A percentile compares a stretch with the other conserved stretches of the same genome.
phyloP scores from a whole-genome alignment of 331 rosid genomes.

The Quercus lobata region DNA sequence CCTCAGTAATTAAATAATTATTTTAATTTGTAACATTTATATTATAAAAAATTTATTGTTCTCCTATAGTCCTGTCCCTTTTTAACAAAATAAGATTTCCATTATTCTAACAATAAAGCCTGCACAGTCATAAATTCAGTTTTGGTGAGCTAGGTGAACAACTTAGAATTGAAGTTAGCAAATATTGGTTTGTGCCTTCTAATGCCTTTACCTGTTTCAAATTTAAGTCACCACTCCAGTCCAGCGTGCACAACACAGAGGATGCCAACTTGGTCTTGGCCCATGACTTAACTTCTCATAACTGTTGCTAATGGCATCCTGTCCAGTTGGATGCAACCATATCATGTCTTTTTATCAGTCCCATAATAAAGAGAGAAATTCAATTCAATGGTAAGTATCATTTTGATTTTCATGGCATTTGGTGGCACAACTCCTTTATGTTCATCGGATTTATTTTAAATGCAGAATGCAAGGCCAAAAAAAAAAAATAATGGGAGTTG shows the following conservation, averaged over 20 bases:
- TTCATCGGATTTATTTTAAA: too few relatives aligned
- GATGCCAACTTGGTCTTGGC: background rate
- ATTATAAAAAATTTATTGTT: too few relatives aligned
- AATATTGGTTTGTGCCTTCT: background rate
- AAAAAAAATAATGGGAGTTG: too few relatives aligned
- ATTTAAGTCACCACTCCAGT: background rate
- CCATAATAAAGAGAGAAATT: background rate
- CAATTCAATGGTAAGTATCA: background rate
- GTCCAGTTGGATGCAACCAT: background rate
- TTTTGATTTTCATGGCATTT: background rate
- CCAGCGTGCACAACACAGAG: background rate
- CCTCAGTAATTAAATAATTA: too few relatives aligned
- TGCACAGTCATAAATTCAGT: background rate
- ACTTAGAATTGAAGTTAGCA: background rate
- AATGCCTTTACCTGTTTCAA: background rate
- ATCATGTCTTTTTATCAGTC: background rate
- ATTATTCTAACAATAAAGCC: background rate
- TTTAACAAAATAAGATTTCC: too few relatives aligned
- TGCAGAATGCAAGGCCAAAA: too few relatives aligned
- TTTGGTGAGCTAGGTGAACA: constrained; percentile 2
- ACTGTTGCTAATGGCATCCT: too few relatives aligned
- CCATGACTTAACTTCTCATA: too few relatives aligned
- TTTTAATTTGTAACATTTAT: too few relatives aligned
- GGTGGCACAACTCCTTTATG: background rate
- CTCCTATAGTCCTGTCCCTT: too few relatives aligned